Evolutionary conservation across 2,329 filamentous ascomycete genomes (phyloP), one percentile per base, ranked within the genome.

Genomic region (Pseudogymnoascus sp.): DNA sequence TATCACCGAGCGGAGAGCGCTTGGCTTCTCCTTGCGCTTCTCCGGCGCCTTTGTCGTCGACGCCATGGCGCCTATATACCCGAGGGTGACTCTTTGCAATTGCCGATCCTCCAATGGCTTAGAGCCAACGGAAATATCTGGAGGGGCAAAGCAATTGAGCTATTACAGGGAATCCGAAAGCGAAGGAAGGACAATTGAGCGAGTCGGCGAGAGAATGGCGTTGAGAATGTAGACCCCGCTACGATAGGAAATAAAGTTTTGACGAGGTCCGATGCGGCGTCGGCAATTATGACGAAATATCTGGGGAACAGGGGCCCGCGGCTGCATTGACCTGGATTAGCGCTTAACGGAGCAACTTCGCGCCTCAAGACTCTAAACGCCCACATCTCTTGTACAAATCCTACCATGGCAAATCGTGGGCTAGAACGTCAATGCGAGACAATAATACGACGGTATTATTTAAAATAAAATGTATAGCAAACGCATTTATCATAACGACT

Each of bases 1-100:
- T 70, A 97, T 81, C 70, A 97, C 90, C 64, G 92, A 96, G 69
- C 95, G 90, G 73, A 96, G 77, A 59, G 90, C 85, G 72, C 90
- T 96, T 55, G 93, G 90, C 77, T 74, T 68, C 49, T 73, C 74
- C 72, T 81, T 82, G 66, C 65, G 65, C 63, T 79, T 79, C 62
- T 74, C 70, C 63, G 71, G 61, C 64, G 69, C 67, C 62, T 65
- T 23, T 14, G 59, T 55, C 18, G 49, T 59, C 5, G 61, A 55
- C 28, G 37, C 37, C 49, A 55, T 55, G 28, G 28, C 16, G 49
- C 9, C 28, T 55, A 14, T 55, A 33, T 55, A 33, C n/a, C 49
- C 49, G 28, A 55, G 25, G 28, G 49, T 55, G 28, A 55, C 49
- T 55, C 40, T 41, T 9, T 55, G n/a, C 49, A n/a, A 55, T 55